Evolutionary conservation across 2,329 filamentous ascomycete genomes (phyloP).

Genomic region (Aplosporella prunicola): DNA sequence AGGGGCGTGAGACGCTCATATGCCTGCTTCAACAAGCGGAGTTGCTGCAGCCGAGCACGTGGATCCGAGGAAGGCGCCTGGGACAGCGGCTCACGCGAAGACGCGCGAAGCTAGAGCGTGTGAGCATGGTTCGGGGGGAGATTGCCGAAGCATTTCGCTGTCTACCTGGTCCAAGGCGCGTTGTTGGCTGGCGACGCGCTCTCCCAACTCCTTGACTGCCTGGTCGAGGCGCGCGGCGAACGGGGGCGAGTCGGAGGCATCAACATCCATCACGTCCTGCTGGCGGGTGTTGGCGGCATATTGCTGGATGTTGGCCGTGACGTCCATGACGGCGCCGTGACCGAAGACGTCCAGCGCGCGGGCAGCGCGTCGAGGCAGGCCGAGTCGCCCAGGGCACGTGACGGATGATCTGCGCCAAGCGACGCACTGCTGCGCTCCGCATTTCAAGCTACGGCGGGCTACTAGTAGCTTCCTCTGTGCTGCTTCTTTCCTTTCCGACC

Average conservation of each 20-base stretch:
- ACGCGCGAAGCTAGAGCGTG: constrained; percentile 37
- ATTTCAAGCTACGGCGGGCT: no score
- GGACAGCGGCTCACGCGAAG: constrained; percentile 15
- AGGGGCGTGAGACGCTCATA: constrained; percentile 54
- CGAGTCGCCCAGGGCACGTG: no score
- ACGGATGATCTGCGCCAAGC: neutral
- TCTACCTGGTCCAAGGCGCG: constrained; percentile 38
- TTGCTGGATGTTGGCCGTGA: constrained; percentile 21
- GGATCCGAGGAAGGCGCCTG: constrained; percentile 26
- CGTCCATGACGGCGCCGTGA: constrained; percentile 10
- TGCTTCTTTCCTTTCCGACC: constrained; percentile 4
- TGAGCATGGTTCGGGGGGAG: constrained; percentile 32
- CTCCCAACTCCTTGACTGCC: constrained; percentile 58
- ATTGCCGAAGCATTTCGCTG: constrained; percentile 7
- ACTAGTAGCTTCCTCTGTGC: no score
- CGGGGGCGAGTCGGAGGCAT: constrained; percentile 20
- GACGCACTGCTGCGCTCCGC: no score
- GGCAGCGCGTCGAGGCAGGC: no score
- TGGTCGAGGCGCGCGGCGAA: constrained; percentile 52
- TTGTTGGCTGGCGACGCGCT: constrained; percentile 39
- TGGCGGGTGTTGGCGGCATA: constrained; percentile 19
- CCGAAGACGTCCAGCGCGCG: neutral
- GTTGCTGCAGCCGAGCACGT: constrained; percentile 33
- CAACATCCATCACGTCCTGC: constrained; percentile 27
- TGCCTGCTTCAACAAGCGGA: constrained; percentile 49